phyloP scores from a whole-genome alignment of 805 yeast species.

The Sugiyamaella boreocaroliniensis region DNA sequence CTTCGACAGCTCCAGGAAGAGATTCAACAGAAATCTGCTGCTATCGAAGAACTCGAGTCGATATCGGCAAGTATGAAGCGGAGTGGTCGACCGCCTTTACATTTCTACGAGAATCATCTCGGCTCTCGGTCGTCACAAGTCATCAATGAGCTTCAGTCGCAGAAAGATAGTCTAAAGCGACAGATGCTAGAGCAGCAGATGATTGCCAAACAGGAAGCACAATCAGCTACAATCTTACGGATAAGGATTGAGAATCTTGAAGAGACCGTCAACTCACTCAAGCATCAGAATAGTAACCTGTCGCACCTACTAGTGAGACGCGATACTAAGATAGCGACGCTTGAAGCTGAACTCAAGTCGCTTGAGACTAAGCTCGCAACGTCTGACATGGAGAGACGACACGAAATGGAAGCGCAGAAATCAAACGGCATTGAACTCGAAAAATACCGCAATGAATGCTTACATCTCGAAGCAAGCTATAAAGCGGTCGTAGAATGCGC shows the following conservation, averaged over 20 bases:
- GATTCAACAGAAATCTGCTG: not conserved
- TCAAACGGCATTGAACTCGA: constrained; percentile 5
- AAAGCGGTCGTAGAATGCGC: constrained; percentile 44
- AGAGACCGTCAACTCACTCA: constrained; percentile 35
- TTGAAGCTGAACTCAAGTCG: constrained; percentile 39
- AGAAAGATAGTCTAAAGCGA: constrained; percentile 49
- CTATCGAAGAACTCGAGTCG: not conserved
- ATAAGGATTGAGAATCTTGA: constrained; percentile 14
- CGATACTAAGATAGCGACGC: constrained; percentile 58
- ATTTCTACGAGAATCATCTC: not conserved
- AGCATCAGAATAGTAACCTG: constrained; percentile 72
- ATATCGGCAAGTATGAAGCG: not conserved
- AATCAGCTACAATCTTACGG: constrained; percentile 6
- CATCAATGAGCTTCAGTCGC: constrained; percentile 38
- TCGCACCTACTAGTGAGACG: constrained; percentile 62
- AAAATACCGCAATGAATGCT: constrained; percentile 45
- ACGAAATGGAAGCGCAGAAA: constrained; percentile 4
- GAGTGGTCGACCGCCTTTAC: not conserved
- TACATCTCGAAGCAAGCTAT: constrained; percentile 45
- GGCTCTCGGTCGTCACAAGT: constrained; percentile 13
- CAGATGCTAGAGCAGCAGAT: constrained; percentile 38
- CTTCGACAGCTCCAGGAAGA: not conserved
- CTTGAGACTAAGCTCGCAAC: constrained; percentile 3
- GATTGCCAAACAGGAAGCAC: constrained; percentile 41
- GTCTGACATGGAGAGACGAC: constrained; percentile 2